Evolutionary conservation across 768 basidiomycete genomes (phyloP), one percentile per base, ranked within the genome.

Genomic region (Agrocybe chaxingu): DNA sequence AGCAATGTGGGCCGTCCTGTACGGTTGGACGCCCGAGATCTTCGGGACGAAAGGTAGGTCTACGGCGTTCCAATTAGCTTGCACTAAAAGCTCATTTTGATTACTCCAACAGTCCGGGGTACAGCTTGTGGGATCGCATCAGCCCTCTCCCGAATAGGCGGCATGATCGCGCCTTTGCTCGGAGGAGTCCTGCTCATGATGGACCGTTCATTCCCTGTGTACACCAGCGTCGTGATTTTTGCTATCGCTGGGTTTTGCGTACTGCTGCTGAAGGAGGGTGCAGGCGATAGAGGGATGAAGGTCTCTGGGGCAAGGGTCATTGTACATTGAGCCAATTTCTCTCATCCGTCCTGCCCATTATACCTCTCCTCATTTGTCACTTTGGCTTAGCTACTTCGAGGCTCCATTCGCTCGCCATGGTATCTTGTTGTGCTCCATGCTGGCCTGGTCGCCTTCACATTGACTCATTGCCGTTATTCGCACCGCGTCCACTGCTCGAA

Each of bases 61-160:
- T n/a, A 38, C 11, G 11, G 45, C n/a, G 7, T 31, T 10, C 8
- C n/a, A 35, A 39, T 4, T 13, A 5, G 9, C 6, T 13, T 12
- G 10, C 32, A 40, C 40, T 11, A 35, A 29, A 1, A 7, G 46
- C 40, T 54, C 9, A 16, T 53, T 45, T 16, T 44, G 3, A 36
- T 50, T 42, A 16, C 42, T 30, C 29, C 57, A 24, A 24, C 24
- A 84, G 87, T 93, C 2, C 82, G 92, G 42, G 92, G 93, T 24
- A 92, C 92, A 0, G 93, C 92, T 0, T 87, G 88, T 60, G 92
- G 92, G 0, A 86, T 89, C 46, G 92, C 92, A 0, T 91, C 89
- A 3, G 92, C 91, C 8, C 66, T 95, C 1, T 92, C 88, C 1
- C 76, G 93, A 65, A 82, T 94, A 65, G 89, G 91, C 7, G 92